A percentile compares a stretch with the other conserved stretches of the same genome.
phyloP scores from a whole-genome alignment of 257 asterid species.

The Gynochthodes officinalis region DNA sequence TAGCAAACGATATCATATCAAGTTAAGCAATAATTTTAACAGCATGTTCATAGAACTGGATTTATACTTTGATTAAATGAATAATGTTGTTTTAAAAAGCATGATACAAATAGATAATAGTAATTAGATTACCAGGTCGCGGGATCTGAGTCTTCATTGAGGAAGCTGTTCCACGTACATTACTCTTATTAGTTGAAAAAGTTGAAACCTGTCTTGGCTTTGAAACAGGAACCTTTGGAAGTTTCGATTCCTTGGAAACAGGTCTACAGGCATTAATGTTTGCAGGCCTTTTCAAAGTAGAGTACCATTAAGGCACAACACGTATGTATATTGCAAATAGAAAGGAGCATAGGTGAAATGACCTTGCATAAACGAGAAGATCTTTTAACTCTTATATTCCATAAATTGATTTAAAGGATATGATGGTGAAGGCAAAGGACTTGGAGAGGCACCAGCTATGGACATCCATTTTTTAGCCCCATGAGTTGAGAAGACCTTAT shows the following conservation, averaged over 20 bases:
- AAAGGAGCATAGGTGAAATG: constrained; percentile 17
- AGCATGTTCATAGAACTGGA: constrained; percentile 13
- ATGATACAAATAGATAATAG: constrained; percentile 14
- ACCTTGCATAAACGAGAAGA: constrained; percentile 4
- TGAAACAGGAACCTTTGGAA: constrained; percentile 54
- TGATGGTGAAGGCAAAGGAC: constrained; percentile 59
- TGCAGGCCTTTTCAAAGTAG: constrained; percentile 73
- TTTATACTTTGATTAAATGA: constrained; percentile 8
- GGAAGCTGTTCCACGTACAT: constrained; percentile 33
- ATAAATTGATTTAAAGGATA: constrained; percentile 52
- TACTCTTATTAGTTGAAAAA: constrained; percentile 34
- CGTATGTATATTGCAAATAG: constrained; percentile 11
- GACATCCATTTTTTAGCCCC: constrained; percentile 40
- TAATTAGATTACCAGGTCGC: constrained; percentile 50
- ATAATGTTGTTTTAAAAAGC: constrained; percentile 4
- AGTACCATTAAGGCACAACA: constrained; percentile 49
- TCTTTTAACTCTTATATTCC: constrained; percentile 5
- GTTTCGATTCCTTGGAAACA: constrained; percentile 51
- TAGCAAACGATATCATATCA: constrained; percentile 2
- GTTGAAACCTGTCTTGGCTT: constrained; percentile 47
- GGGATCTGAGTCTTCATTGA: constrained; percentile 48
- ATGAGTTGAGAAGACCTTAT: constrained; percentile 29
- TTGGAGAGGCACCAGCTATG: constrained; percentile 43
- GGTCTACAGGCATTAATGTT: constrained; percentile 44
- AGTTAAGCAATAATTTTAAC: constrained; percentile 12